Percentiles rank a stretch among this genome's conserved stretches.
phyloP scores from a whole-genome alignment of 1,284 basidiomycete species.

The Xerocomus nothofagi region DNA sequence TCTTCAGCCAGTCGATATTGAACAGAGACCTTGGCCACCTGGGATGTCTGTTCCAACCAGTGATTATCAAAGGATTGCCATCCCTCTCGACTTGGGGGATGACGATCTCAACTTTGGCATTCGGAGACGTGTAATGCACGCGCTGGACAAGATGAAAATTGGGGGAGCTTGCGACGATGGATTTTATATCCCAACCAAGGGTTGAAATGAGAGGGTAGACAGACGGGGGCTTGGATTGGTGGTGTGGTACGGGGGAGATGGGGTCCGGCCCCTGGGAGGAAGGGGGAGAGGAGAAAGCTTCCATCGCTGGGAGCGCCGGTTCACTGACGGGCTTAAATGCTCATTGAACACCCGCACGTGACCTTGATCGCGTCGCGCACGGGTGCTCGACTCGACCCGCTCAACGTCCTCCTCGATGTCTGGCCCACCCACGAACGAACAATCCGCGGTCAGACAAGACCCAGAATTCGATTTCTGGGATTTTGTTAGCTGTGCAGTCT shows the following conservation, averaged over 20 bases:
- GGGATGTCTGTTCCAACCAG: conserved; percentile 52
- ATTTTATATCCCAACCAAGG: conserved; percentile 50
- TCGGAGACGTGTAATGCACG: conserved; percentile 36
- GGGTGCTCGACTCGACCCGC: too few species aligned
- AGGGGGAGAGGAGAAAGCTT: not conserved
- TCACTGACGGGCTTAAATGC: too few species aligned
- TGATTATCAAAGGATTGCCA: conserved; percentile 62
- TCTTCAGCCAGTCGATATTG: conserved; percentile 50
- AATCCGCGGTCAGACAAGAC: conserved; percentile 15
- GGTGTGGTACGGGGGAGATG: not conserved
- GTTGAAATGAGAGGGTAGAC: conserved; percentile 40
- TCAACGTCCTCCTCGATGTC: conserved; percentile 36
- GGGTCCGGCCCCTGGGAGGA: conserved; percentile 9
- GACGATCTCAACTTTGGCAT: conserved; percentile 31
- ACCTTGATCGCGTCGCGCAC: conserved; percentile 20
- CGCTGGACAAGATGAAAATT: conserved; percentile 36
- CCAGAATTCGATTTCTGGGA: conserved; percentile 72
- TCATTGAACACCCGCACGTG: conserved; percentile 17
- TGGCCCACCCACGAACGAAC: conserved; percentile 24
- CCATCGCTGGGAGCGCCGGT: conserved; percentile 7
- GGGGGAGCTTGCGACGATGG: conserved; percentile 38
- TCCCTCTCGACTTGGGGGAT: conserved; percentile 48
- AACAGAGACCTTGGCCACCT: conserved; percentile 58
- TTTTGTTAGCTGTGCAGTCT: conserved; percentile 67
- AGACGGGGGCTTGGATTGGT: not conserved